Conservation (phyloP, 2,329 filamentous ascomycete species). For the Colletotrichum lindemuthianum region DNA sequence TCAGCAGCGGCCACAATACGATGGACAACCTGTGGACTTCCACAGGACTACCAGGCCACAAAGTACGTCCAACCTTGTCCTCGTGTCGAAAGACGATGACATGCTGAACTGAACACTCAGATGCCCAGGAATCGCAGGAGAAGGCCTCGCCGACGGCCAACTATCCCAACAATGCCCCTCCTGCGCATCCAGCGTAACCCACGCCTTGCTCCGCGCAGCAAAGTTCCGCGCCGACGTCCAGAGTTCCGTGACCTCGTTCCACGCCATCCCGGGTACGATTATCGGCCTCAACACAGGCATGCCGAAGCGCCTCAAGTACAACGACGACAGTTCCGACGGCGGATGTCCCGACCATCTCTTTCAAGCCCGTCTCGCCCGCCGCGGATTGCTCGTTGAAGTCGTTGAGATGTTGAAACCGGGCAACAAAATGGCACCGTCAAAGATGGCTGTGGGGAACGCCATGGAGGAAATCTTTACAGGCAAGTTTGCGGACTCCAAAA, state of each 20-base stretch:
- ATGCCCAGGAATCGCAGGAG: conserved; percentile 47
- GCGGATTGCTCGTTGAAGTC: conserved; percentile 20
- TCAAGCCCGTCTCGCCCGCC: conserved; percentile 27
- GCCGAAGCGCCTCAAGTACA: conserved; percentile 5
- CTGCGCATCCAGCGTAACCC: conserved; percentile 59
- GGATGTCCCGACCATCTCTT: conserved; percentile 31
- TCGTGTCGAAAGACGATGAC: not conserved
- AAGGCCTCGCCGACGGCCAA: conserved; percentile 61
- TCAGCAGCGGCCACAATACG: conserved; percentile 49
- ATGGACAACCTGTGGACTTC: conserved; percentile 62
- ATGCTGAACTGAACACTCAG: conserved; percentile 1
- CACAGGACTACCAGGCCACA: conserved; percentile 45
- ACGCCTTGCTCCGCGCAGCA: conserved; percentile 64
- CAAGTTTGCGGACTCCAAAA: conserved; percentile 25
- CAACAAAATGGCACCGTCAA: not conserved
- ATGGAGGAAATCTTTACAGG: conserved; percentile 34
- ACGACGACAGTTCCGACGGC: not conserved
- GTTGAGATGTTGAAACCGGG: conserved; percentile 13
- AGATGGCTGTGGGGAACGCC: conserved; percentile 18
- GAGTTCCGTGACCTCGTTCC: conserved; percentile 51
- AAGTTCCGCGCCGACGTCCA: conserved; percentile 68
- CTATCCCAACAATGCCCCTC: conserved; percentile 57
- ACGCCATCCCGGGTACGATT: conserved; percentile 70
- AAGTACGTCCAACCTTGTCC: not conserved
- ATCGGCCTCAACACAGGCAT: conserved; percentile 56